Base-by-base conservation (phyloP, 2,329 filamentous ascomycete species). In the Helicocarpus griseus region DNA sequence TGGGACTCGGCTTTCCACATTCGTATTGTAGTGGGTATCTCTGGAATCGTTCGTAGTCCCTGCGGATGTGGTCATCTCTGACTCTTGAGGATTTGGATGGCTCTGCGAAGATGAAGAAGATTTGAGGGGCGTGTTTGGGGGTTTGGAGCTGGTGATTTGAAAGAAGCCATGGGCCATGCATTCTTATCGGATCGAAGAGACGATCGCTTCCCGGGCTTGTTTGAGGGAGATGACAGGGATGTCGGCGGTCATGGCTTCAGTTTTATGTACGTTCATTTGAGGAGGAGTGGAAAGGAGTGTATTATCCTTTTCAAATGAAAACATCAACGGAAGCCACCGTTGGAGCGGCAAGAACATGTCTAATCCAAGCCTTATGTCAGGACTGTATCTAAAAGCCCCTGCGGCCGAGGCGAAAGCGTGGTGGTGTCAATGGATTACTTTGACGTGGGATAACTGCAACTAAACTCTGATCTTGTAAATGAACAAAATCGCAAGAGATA, bases 1-100 rank as follows among this genome's bases (percentile, higher is more conserved):
- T 47, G 22, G 38, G n/a, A 38, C 47, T 28, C 8, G 39, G 49
- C 3, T 51, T 51, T n/a, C 41, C 29, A 3, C 49, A 7, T 5
- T 17, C 29, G 17, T 19, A 7, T n/a, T 47, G 39, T 29, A 47
- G 29, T 9, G 29, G 24, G 13, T 51, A 47, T 36, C 33, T 22
- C 38, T 47, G 40, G 33, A 51, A 47, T 6, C 5, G 29, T 14
- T 51, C 31, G 22, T 47, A 47, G 49, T 41, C 40, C 11, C 49
- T 29, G 19, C 21, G 49, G 19, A 47, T 39, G 9, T 51, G 49
- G 17, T 47, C 41, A 17, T 14, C 26, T 14, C 35, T 51, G 13
- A 19, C 11, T 11, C 26, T 21, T 8, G 26, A 39, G 24, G 14
- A 21, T n/a, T 47, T 47, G 21, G 39, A 35, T 7, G 11, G 35